These are phyloP conservation scores for Wickerhamomyces ciferrii DNA, from an alignment of 805 yeast genomes.

Conservation along the genomic window DNA sequence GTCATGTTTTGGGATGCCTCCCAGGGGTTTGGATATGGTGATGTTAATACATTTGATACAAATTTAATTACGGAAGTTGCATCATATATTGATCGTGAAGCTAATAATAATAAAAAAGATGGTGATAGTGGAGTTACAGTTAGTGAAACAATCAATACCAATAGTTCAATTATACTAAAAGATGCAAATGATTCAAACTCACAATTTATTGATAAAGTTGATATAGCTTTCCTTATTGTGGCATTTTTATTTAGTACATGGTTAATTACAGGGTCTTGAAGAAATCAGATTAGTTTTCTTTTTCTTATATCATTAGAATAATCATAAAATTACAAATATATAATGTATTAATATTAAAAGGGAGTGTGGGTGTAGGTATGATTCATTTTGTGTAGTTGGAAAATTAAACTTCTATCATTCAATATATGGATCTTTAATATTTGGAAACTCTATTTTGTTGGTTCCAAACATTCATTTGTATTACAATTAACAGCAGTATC, in stretches of 20 bases:
- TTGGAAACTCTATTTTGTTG: not conserved
- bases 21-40: slow-evolving; percentile 46
- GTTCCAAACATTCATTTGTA: slow-evolving; percentile 34
- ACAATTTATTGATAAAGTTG: not conserved
- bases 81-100: slow-evolving; percentile 9
- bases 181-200: not conserved
- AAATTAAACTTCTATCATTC: no score
- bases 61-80: slow-evolving; percentile 19
- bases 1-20: slow-evolving; percentile 91
- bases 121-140: slow-evolving; percentile 9
- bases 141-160: not conserved
- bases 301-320: no score
- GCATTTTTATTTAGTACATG: not conserved
- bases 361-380: no score
- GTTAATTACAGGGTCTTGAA: not conserved
- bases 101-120: not conserved
- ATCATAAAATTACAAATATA: not conserved
- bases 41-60: slow-evolving; percentile 24
- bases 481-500: slow-evolving; percentile 51
- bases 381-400: not conserved
- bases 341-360: no score
- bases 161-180: not conserved
- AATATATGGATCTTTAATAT: no score
- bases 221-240: not conserved
- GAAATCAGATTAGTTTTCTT: no score